Base-by-base conservation (phyloP, 2,329 filamentous ascomycete genomes). In the Apiospora rasikravindrae region DNA sequence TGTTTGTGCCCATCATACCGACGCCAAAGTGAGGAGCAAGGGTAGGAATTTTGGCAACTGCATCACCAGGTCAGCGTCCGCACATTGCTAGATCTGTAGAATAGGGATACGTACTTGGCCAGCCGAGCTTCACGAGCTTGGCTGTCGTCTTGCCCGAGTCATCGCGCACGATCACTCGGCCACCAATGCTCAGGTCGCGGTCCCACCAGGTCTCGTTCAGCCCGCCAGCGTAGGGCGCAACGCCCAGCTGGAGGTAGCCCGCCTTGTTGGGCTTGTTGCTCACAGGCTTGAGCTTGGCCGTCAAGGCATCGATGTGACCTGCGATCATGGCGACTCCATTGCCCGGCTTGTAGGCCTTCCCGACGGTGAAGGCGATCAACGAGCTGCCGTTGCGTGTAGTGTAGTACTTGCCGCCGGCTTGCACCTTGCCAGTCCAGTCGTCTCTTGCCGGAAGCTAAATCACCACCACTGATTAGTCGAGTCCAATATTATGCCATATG, bases 131-230 rank as follows among this genome's bases (percentile, higher is more conserved):
- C 74, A 98, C 95, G 66, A 98, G 87, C 84, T 92, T 94, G 42
- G 89, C 91, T 29, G 88, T 87, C 47, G 97, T 94, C 87, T 96
- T 97, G 76, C 92, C 92, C 2, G 90, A 89, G 67, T 86, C 83
- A 77, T 98, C 92, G 75, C 91, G 93, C 66, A 98, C 91, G 68
- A 98, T 87, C 4, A 98, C 96, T 64, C 95, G 88, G 51, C 96
- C 96, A 75, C 95, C 96, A 77, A 98, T 93, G 75, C 93, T 92
- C 69, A 99, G 88, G 82, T 99, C 96, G 49, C 96, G 90, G 82
- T 98, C 96, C 96, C 95, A 98, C 96, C 96, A 98, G 0, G 96
- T 98, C 74, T 88, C 87, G 80, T 95, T 96, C 74, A 98, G 84
- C 1, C 87, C 95, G 69, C 96, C 96, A 13, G 95, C 96, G 80